Conservation (phyloP, 768 basidiomycete genomes). For the Tricholoma matsutake region DNA sequence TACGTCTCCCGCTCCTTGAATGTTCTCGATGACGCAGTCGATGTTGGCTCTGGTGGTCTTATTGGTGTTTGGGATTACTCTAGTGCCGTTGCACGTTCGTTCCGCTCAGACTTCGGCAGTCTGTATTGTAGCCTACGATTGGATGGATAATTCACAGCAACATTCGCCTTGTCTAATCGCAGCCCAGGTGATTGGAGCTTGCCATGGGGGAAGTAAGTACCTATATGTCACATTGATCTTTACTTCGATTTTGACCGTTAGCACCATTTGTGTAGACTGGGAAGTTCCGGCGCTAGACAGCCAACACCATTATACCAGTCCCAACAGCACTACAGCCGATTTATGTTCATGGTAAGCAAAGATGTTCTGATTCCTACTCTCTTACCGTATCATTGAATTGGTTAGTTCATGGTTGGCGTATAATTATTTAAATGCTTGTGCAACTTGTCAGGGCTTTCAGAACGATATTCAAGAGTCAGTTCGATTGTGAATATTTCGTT, state of each 20-base stretch:
- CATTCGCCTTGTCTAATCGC: constrained; percentile 36
- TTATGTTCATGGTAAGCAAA: constrained; percentile 36
- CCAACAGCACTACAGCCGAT: constrained; percentile 19
- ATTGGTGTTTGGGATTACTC: constrained; percentile 6
- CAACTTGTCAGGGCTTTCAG: constrained; percentile 41
- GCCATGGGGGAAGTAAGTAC: constrained; percentile 34
- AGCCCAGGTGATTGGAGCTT: constrained; percentile 34
- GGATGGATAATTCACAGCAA: constrained; percentile 31
- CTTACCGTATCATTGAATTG: not conserved
- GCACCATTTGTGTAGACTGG: constrained; percentile 24
- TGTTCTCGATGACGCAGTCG: constrained; percentile 8
- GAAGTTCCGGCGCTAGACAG: constrained; percentile 18
- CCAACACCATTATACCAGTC: constrained; percentile 19
- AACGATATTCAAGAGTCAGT: not conserved
- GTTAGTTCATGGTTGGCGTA: constrained; percentile 55
- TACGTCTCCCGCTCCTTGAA: not conserved
- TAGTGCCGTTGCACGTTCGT: constrained; percentile 8
- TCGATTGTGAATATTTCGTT: not conserved
- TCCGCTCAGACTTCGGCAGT: constrained; percentile 9
- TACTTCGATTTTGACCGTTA: not conserved
- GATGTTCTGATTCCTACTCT: not conserved
- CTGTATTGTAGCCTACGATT: constrained; percentile 30
- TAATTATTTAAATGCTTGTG: constrained; percentile 51
- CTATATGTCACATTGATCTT: not conserved
- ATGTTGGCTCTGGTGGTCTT: constrained; percentile 3